Evolutionary conservation across 2,329 filamentous ascomycete species (phyloP), one percentile per base, ranked within the genome.

Genomic region (Cladobotryum protrusum): DNA sequence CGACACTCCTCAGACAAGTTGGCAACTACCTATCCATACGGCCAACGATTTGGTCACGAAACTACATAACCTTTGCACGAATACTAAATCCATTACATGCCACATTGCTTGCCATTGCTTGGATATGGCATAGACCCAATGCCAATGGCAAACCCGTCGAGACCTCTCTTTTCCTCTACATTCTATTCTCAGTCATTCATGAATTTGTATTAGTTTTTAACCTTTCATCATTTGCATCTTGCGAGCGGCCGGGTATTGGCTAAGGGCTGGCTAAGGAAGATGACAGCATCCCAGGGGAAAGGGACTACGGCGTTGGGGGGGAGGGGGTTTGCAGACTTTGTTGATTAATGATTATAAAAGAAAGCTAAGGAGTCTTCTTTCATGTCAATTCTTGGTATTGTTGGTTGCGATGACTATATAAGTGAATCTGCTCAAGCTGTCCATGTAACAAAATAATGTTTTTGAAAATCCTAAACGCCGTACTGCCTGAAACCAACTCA

Each of bases 291-390:
- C 49, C 49, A 40, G 19, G 44, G 44, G 20, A 50, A 45, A 46
- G 24, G 48, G 48, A 39, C 50, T 29, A 47, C 32, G 58, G 58
- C 57, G 58, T 59, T 55, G 43, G 54, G 53, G 49, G 47, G 48
- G 40, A 45, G 42, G 46, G 18, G 43, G 35, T 43, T 52, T 55
- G 24, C 24, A 29, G 24, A 29, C 24, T 49, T 56, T 53, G 53
- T 59, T 60, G 55, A 56, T 54, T 59, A 60, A 20, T 48, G 32
- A 32, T 52, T 59, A 56, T 50, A 55, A 46, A 59, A 59, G 52
- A 57, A 59, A 24, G 14, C 14, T 4, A 39, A 15, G 14, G 14
- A 14, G 12, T 29, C 18, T 45, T 39, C 17, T 42, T 36, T 37
- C 14, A 6, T 41, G 6, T 6, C 19, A 29, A 14, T 14, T 33